Conservation (phyloP, 1,284 basidiomycete genomes). For the Irpex sp. region DNA sequence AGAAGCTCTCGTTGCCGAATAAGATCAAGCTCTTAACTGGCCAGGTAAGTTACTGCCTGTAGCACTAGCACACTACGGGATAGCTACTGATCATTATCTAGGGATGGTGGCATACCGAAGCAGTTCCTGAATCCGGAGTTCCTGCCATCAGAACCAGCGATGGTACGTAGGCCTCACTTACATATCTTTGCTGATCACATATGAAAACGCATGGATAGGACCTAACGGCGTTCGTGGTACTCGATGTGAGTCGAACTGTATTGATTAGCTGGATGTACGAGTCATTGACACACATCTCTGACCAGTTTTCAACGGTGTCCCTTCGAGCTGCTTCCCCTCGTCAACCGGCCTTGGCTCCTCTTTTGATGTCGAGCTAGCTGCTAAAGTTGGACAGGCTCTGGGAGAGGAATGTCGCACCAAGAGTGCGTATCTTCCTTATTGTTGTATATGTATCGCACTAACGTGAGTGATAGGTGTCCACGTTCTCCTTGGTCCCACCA, state of each 20-base stretch:
- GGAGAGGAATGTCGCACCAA: constrained; percentile 58
- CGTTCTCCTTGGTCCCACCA: constrained; percentile 48
- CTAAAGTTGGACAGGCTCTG: constrained; percentile 59
- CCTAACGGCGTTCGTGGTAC: constrained; percentile 52
- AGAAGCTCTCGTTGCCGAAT: constrained; percentile 33
- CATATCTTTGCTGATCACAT: background rate
- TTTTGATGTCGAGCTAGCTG: constrained; percentile 60
- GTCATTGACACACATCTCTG: background rate
- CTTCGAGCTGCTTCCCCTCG: constrained; percentile 42
- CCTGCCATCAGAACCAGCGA: constrained; percentile 70
- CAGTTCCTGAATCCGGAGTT: constrained; percentile 53
- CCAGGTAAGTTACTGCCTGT: constrained; percentile 22
- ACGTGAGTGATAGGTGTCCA: constrained; percentile 28
- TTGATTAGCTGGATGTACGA: background rate
- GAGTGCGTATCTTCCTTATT: constrained; percentile 56
- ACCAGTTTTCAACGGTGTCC: constrained; percentile 45
- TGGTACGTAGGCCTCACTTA: constrained; percentile 29
- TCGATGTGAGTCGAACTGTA: constrained; percentile 30
- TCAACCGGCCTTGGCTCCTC: constrained; percentile 71
- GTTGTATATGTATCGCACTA: constrained; percentile 62
- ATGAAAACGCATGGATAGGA: constrained; percentile 23
- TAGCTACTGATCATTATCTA: background rate
- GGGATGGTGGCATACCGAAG: constrained; percentile 69
- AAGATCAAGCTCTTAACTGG: constrained; percentile 45
- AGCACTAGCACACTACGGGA: background rate